Percentiles rank a stretch among this genome's conserved stretches.
Evolutionary conservation across 768 basidiomycete species (phyloP).

Genomic region (Basidioascus undulatus): DNA sequence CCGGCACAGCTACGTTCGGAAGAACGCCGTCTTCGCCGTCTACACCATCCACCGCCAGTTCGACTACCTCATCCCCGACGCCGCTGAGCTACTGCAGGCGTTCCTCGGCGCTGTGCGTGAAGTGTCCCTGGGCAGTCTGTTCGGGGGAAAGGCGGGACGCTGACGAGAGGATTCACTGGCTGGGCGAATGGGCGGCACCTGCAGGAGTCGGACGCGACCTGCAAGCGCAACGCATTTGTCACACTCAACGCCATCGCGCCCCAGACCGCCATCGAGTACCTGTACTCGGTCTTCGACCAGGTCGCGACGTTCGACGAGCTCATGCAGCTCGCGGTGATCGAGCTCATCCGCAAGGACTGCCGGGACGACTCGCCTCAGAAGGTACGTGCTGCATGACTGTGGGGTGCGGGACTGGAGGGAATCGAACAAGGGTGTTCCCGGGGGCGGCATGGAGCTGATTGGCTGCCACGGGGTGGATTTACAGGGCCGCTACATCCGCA

Average conservation of each 20-base stretch:
- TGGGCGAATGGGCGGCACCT: background rate
- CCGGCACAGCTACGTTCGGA: slow-evolving; percentile 89
- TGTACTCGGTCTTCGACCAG: slow-evolving; percentile 60
- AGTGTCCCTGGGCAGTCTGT: background rate
- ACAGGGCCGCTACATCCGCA: slow-evolving; percentile 77
- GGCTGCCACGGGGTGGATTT: too few relatives aligned
- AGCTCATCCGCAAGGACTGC: slow-evolving; percentile 74
- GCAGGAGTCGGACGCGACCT: slow-evolving; percentile 72
- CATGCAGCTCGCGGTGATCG: slow-evolving; percentile 86
- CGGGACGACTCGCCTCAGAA: slow-evolving; percentile 58
- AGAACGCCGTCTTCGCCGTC: slow-evolving; percentile 91
- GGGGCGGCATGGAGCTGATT: too few relatives aligned
- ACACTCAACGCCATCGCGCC: slow-evolving; percentile 59
- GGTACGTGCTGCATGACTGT: slow-evolving; percentile 32
- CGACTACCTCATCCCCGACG: slow-evolving; percentile 85
- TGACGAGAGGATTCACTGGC: slow-evolving; percentile 1
- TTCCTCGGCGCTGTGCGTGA: slow-evolving; percentile 53
- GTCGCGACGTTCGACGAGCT: slow-evolving; percentile 65
- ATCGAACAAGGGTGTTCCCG: too few relatives aligned
- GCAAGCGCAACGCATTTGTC: slow-evolving; percentile 91
- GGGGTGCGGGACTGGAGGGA: too few relatives aligned
- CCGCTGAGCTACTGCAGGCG: slow-evolving; percentile 80
- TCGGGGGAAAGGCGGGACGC: background rate
- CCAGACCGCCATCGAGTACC: slow-evolving; percentile 75
- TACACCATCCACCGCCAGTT: slow-evolving; percentile 86